A percentile compares a stretch with the other conserved stretches of the same genome.
Conservation (phyloP, 257 asterid genomes). For the Solanum chiquidenum region DNA sequence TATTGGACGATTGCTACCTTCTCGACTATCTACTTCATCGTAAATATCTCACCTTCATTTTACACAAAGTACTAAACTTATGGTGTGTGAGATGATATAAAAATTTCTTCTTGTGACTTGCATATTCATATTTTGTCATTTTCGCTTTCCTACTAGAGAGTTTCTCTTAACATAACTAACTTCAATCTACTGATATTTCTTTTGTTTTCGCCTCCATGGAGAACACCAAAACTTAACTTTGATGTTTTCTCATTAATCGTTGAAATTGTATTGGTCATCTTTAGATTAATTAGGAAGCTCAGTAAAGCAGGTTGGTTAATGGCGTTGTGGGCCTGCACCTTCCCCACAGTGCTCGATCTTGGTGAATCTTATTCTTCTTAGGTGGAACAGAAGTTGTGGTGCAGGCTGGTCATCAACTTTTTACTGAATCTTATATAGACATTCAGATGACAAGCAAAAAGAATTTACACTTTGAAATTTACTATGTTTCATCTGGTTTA, state of each 20-base stretch:
- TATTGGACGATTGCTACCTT: conserved; percentile 98
- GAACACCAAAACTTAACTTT: background rate
- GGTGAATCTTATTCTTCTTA: background rate
- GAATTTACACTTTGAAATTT: background rate
- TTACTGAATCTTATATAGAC: background rate
- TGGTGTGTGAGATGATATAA: background rate
- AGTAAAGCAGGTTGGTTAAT: background rate
- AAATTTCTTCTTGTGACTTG: background rate
- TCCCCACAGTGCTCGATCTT: background rate
- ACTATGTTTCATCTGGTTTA: background rate
- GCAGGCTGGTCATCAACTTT: background rate
- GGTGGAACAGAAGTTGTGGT: background rate
- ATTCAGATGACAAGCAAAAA: background rate
- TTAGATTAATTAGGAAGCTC: background rate
- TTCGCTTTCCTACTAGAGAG: background rate
- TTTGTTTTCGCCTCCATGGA: background rate
- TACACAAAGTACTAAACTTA: background rate
- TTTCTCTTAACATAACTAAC: background rate
- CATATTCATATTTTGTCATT: background rate
- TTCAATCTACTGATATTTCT: background rate
- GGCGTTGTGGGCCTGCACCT: background rate
- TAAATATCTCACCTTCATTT: conserved; percentile 11
- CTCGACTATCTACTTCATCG: conserved; percentile 82
- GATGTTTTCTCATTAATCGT: background rate
- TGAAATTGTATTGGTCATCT: background rate